These are phyloP conservation scores for Penicillium dipodomyicola DNA, from an alignment of 495 filamentous ascomycete species.

Conservation along the genomic window DNA sequence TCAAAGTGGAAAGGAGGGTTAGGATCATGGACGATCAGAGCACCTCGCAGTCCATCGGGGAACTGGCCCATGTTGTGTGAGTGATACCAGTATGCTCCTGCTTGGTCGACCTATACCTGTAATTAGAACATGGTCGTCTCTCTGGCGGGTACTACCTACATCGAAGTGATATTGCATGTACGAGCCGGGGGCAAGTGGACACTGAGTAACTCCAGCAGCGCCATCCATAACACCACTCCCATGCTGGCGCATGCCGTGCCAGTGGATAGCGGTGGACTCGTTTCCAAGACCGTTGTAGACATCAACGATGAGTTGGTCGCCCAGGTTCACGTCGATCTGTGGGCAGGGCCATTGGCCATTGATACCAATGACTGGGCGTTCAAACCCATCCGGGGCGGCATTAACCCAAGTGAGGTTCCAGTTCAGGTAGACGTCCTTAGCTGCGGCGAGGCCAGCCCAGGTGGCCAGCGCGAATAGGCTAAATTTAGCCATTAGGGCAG, in stretches of 20 bases:
- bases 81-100: constrained; percentile 86
- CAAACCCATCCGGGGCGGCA: constrained; percentile 73
- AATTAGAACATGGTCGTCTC: constrained; percentile 13
- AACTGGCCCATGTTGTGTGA: constrained; percentile 72
- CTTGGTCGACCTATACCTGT: constrained; percentile 58
- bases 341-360: constrained; percentile 80
- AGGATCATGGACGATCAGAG: constrained; percentile 72
- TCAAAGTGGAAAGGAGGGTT: constrained; percentile 64
- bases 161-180: constrained; percentile 69
- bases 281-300: constrained; percentile 73
- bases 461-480: constrained; percentile 25
- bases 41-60: constrained; percentile 72
- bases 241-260: constrained; percentile 65
- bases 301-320: constrained; percentile 72
- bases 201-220: constrained; percentile 60
- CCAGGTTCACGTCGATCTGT: constrained; percentile 62
- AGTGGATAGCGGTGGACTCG: constrained; percentile 68
- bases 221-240: constrained; percentile 64
- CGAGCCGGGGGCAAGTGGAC: constrained; percentile 60
- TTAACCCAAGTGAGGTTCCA: constrained; percentile 81
- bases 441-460: constrained; percentile 22
- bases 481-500: constrained; percentile 22
- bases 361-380: constrained; percentile 74
- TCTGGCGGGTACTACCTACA: constrained; percentile 48
- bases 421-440: constrained; percentile 45